Evolutionary conservation across 2,329 filamentous ascomycete genomes (phyloP).

Genomic region (Xylaria polymorpha): DNA sequence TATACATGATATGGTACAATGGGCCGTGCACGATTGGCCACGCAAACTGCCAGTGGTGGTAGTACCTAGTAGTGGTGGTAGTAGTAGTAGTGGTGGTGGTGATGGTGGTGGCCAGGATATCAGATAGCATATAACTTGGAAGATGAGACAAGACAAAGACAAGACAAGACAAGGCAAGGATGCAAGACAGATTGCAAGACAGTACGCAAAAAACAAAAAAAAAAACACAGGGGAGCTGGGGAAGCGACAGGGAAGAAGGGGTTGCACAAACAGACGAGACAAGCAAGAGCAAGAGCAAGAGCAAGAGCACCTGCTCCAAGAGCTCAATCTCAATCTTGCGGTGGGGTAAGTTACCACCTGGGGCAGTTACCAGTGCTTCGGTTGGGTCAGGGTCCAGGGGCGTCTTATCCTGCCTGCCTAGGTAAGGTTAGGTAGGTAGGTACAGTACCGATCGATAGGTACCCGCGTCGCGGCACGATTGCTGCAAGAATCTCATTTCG

Average conservation of each 20-base stretch:
- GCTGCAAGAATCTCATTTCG: slow-evolving; percentile 22
- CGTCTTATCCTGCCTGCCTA: not conserved
- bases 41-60: not conserved
- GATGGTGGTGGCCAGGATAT: not conserved
- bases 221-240: slow-evolving; percentile 21
- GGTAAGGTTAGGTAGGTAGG: too few relatives aligned
- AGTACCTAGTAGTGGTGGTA: too few relatives aligned
- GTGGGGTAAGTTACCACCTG: slow-evolving; percentile 22
- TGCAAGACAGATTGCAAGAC: not conserved
- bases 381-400: too few relatives aligned
- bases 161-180: not conserved
- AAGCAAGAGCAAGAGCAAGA: not conserved
- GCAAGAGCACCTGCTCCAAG: too few relatives aligned
- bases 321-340: slow-evolving; percentile 11
- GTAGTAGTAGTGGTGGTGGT: too few relatives aligned
- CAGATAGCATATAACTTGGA: not conserved
- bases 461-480: not conserved
- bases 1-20: not conserved
- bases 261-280: not conserved
- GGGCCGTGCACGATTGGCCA: not conserved
- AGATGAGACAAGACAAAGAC: not conserved
- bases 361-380: too few relatives aligned
- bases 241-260: slow-evolving; percentile 3
- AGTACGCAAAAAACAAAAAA: slow-evolving; percentile 2
- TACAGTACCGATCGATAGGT: not conserved